phyloP scores from a whole-genome alignment of 306 rosid species.

The Coriaria nepalensis region DNA sequence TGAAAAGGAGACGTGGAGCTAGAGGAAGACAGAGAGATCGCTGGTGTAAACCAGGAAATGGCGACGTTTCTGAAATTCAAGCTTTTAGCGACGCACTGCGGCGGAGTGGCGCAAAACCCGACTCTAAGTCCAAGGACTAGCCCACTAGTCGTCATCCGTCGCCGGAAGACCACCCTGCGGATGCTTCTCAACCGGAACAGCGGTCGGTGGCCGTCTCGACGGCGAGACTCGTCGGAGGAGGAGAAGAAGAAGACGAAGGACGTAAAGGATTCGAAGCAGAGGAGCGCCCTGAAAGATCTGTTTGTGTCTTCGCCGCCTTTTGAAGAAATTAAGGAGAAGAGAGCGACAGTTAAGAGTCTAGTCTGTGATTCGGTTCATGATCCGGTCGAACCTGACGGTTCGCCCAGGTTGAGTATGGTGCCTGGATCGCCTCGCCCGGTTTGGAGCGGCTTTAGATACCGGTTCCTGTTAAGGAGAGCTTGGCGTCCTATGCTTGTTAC shows the following conservation, averaged over 20 bases:
- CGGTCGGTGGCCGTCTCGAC: constrained; percentile 27
- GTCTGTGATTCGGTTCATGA: constrained; percentile 11
- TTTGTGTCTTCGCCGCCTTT: constrained; percentile 53
- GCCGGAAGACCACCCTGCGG: constrained; percentile 52
- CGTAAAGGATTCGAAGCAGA: constrained; percentile 30
- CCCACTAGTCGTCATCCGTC: constrained; percentile 57
- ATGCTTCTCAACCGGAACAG: constrained; percentile 42
- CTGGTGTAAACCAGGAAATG: constrained; percentile 23
- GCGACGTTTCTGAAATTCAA: constrained; percentile 69
- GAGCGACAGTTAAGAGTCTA: background rate
- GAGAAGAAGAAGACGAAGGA: constrained; percentile 9
- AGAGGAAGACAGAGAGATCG: background rate
- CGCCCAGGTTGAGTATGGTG: constrained; percentile 15
- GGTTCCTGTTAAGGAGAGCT: constrained; percentile 46
- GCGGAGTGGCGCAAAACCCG: constrained; percentile 46
- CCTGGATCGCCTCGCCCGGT: constrained; percentile 42
- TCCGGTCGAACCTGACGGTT: constrained; percentile 10
- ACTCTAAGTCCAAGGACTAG: constrained; percentile 70
- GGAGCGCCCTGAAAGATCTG: constrained; percentile 51
- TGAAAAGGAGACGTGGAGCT: background rate
- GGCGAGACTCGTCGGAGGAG: constrained; percentile 20
- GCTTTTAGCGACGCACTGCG: constrained; percentile 67
- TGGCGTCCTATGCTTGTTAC: constrained; percentile 74
- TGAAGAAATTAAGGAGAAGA: background rate
- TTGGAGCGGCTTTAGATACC: constrained; percentile 56